Conservation (phyloP, 148 eudicot genomes). For the Vaccinium darrowii region DNA sequence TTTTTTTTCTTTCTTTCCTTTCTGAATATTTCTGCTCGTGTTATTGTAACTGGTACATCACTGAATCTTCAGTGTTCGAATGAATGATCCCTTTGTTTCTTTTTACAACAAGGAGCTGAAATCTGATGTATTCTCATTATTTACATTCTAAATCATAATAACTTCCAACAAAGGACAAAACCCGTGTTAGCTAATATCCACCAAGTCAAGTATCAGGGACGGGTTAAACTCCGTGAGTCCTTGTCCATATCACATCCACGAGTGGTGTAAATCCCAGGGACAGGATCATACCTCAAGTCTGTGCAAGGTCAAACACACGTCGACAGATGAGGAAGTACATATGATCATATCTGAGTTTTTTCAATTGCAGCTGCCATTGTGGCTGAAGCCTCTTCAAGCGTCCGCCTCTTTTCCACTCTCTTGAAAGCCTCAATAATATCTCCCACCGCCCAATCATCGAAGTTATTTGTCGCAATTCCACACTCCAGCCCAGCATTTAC, state of each 20-base stretch:
- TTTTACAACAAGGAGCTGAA: slow-evolving; percentile 40
- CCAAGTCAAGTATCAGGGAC: slow-evolving; percentile 3
- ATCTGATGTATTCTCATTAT: slow-evolving; percentile 42
- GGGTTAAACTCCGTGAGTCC: background rate
- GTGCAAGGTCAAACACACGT: background rate
- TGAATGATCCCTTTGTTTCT: slow-evolving; percentile 21
- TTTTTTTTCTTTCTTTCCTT: too few relatives aligned
- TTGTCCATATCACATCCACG: slow-evolving; percentile 1
- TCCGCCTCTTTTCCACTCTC: slow-evolving; percentile 67
- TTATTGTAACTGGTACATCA: slow-evolving; percentile 9
- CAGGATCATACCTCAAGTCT: background rate
- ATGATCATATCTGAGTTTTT: slow-evolving; percentile 42
- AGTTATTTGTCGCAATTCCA: slow-evolving; percentile 75
- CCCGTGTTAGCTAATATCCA: slow-evolving; percentile 7
- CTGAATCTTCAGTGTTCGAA: slow-evolving; percentile 9
- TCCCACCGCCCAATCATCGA: slow-evolving; percentile 68
- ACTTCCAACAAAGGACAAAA: slow-evolving; percentile 23
- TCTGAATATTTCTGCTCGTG: background rate
- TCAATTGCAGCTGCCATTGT: slow-evolving; percentile 76
- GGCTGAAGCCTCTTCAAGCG: slow-evolving; percentile 96
- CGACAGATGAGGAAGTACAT: slow-evolving; percentile 1
- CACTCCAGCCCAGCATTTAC: slow-evolving; percentile 89
- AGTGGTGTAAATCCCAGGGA: background rate
- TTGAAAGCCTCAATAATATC: slow-evolving; percentile 75
- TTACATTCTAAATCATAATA: slow-evolving; percentile 53